Evolutionary conservation across 306 rosid species (phyloP).

Genomic region (Corylus heterophylla): DNA sequence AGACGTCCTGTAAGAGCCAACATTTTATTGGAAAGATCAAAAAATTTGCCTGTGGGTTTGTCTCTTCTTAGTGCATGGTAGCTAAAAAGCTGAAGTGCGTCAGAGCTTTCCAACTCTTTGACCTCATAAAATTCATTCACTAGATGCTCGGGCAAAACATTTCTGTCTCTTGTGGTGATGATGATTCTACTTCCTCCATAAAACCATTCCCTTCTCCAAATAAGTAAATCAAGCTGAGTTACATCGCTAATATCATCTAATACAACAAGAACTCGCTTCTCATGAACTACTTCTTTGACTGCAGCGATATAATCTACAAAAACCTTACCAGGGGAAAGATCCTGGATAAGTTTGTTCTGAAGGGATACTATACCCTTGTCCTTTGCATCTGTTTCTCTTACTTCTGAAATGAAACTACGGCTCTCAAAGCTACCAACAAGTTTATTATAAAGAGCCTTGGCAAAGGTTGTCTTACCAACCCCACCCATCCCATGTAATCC

Average conservation of each 20-base stretch:
- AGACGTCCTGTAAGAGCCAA: conserved; percentile 48
- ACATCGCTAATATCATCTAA: conserved; percentile 61
- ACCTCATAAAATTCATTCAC: conserved; percentile 42
- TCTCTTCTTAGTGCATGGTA: conserved; percentile 53
- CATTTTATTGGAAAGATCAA: conserved; percentile 33
- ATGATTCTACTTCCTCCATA: conserved; percentile 53
- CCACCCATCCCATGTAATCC: conserved; percentile 70
- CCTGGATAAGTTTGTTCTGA: conserved; percentile 25
- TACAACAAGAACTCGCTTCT: conserved; percentile 47
- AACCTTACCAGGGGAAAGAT: conserved; percentile 18
- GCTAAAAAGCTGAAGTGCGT: conserved; percentile 55
- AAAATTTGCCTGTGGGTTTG: conserved; percentile 31
- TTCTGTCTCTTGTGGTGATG: conserved; percentile 53
- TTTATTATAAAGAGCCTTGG: conserved; percentile 53
- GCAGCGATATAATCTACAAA: conserved; percentile 14
- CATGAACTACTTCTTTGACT: conserved; percentile 17
- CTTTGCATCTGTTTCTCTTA: conserved; percentile 43
- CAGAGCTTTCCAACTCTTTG: conserved; percentile 26
- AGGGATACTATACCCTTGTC: conserved; percentile 44
- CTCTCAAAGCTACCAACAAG: conserved; percentile 38
- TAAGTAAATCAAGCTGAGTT: conserved; percentile 38
- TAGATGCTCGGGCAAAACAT: conserved; percentile 20
- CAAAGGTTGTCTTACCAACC: conserved; percentile 70
- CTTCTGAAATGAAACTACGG: conserved; percentile 50
- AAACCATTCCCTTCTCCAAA: conserved; percentile 48